phyloP scores from a whole-genome alignment of 352 stramenopile species.

The Plasmopara muralis region DNA sequence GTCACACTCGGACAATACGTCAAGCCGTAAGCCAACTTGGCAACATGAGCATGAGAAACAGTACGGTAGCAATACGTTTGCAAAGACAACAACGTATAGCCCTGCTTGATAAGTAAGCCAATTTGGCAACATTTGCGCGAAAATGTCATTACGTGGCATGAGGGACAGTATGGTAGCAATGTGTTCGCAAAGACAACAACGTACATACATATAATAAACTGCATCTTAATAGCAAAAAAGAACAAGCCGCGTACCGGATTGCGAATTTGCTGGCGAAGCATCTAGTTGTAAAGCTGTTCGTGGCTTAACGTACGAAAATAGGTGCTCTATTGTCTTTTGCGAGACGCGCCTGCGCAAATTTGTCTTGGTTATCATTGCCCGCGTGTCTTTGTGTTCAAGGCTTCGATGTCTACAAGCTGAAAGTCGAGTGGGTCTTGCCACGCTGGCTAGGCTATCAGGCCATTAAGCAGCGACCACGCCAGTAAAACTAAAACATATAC shows the following conservation, averaged over 20 bases:
- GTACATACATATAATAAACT: constrained; percentile 40
- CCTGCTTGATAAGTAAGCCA: no score
- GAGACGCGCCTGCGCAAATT: constrained; percentile 30
- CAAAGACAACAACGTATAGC: no score
- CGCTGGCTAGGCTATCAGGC: constrained; percentile 32
- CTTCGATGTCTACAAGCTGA: constrained; percentile 31
- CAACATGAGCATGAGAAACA: no score
- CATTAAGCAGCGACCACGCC: constrained; percentile 38
- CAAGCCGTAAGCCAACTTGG: no score
- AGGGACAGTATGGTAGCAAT: constrained; percentile 32
- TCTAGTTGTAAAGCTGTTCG: constrained; percentile 14
- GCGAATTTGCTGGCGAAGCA: constrained; percentile 34
- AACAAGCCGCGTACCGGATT: constrained; percentile 41
- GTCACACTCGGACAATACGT: no score
- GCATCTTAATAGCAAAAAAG: constrained; percentile 33
- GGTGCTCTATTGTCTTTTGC: constrained; percentile 31
- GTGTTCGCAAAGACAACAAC: constrained; percentile 34
- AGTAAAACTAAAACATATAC: constrained; percentile 39
- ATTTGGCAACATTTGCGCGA: constrained; percentile 17
- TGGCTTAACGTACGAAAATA: constrained; percentile 26
- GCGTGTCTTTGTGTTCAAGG: constrained; percentile 29
- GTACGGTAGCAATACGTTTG: no score
- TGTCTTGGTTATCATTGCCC: constrained; percentile 32
- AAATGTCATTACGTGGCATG: constrained; percentile 33
- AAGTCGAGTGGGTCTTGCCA: constrained; percentile 36